phyloP scores from a whole-genome alignment of 2,329 filamentous ascomycete species.

The Aurifilum marmelostoma region DNA sequence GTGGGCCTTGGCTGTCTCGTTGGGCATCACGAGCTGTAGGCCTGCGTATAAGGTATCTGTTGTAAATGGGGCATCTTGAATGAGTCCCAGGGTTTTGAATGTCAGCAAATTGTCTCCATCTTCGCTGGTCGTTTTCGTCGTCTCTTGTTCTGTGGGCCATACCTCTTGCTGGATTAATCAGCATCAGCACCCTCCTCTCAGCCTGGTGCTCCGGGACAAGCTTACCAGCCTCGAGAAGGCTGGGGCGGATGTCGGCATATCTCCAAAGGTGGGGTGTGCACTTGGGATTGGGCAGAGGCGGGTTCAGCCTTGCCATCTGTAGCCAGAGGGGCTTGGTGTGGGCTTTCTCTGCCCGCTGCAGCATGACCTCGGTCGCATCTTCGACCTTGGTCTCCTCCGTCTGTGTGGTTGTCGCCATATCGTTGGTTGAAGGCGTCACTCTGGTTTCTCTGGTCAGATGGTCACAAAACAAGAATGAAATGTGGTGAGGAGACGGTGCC shows the following conservation, averaged over 20 bases:
- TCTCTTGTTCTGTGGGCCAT: constrained; percentile 16
- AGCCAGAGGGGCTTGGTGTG: constrained; percentile 46
- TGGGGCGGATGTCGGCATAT: constrained; percentile 39
- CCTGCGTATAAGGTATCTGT: constrained; percentile 60
- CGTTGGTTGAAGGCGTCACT: constrained; percentile 1
- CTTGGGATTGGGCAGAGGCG: constrained; percentile 48
- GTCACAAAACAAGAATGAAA: background rate
- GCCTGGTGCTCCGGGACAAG: constrained; percentile 34
- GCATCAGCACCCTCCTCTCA: constrained; percentile 47
- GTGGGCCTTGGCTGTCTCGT: constrained; percentile 56
- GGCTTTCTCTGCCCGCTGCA: constrained; percentile 21
- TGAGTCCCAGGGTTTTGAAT: background rate
- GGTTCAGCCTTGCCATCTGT: constrained; percentile 48
- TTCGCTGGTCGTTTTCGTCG: background rate
- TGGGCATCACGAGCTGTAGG: constrained; percentile 57
- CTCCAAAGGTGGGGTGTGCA: constrained; percentile 41
- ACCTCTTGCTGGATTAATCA: constrained; percentile 44
- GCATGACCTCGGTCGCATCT: constrained; percentile 24
- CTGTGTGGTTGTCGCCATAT: constrained; percentile 24
- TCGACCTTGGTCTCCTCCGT: constrained; percentile 15
- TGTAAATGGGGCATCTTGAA: constrained; percentile 52
- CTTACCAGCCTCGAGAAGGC: constrained; percentile 34
- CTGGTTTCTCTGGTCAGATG: background rate
- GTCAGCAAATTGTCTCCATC: background rate
- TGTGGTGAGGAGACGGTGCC: background rate